phyloP scores from a whole-genome alignment of 129 eudicot species.

The Flaveria robusta region DNA sequence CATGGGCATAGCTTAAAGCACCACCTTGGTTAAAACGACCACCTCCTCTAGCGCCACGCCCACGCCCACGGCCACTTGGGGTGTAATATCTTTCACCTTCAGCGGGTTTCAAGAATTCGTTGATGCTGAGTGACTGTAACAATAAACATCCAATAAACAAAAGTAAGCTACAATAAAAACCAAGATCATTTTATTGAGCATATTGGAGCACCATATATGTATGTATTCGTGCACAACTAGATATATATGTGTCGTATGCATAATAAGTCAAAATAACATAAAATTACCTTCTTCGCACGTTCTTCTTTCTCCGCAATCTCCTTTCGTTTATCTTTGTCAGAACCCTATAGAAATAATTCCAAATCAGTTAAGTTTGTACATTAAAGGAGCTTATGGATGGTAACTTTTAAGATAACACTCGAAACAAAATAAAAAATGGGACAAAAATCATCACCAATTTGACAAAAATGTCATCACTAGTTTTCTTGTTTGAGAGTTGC shows the following conservation, averaged over 20 bases:
- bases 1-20: constrained; percentile 42
- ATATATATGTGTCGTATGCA: not conserved
- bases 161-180: not conserved
- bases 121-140: constrained; percentile 81
- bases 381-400: not conserved
- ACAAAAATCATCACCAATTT: constrained; percentile 58
- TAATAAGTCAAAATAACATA: not conserved
- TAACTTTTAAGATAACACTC: not conserved
- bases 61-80: constrained; percentile 75
- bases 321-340: constrained; percentile 84
- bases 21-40: constrained; percentile 34
- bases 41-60: constrained; percentile 63
- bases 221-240: not conserved
- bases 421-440: not conserved
- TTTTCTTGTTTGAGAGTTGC: constrained; percentile 82
- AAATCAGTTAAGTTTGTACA: not conserved
- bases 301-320: constrained; percentile 85
- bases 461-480: constrained; percentile 64
- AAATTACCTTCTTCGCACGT: constrained; percentile 78
- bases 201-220: not conserved
- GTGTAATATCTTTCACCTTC: constrained; percentile 70
- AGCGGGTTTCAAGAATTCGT: constrained; percentile 91
- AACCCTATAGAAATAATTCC: constrained; percentile 46
- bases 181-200: not conserved
- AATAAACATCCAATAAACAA: not conserved